These are phyloP conservation scores for Fusarium denticulatum DNA, from an alignment of 2,329 filamentous ascomycete genomes.

Conservation along the genomic window DNA sequence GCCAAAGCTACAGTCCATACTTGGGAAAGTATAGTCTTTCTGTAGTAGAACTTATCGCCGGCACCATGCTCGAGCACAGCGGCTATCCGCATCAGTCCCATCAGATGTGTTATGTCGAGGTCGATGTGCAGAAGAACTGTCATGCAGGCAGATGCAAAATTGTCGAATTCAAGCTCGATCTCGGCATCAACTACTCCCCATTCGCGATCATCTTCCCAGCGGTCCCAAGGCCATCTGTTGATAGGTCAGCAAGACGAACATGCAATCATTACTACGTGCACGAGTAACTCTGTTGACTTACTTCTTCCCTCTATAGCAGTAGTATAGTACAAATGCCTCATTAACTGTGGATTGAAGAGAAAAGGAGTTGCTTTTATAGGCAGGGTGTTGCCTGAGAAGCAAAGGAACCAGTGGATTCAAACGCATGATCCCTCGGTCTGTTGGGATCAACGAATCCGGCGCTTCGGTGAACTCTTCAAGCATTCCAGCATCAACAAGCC, in stretches of 20 bases:
- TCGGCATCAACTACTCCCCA: background rate
- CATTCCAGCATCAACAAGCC: background rate
- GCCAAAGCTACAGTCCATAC: background rate
- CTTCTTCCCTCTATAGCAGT: background rate
- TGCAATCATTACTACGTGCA: background rate
- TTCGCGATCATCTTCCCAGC: background rate
- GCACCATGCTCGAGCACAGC: background rate
- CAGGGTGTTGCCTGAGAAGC: background rate
- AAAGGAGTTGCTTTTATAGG: background rate
- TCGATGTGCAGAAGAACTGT: background rate
- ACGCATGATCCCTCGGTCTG: background rate
- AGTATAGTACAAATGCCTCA: background rate
- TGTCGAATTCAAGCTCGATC: background rate
- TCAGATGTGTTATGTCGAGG: background rate
- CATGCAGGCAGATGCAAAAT: background rate
- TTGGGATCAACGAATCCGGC: background rate
- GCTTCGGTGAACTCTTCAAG: background rate
- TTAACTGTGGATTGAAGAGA: background rate
- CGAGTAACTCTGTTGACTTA: background rate
- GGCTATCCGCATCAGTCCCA: background rate
- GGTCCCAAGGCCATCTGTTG: background rate
- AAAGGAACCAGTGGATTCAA: background rate
- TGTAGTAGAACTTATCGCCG: background rate
- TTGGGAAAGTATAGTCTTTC: background rate
- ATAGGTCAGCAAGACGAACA: background rate